phyloP scores from a whole-genome alignment of 192 early-diverging fungal species.

The Backusella luteola region DNA sequence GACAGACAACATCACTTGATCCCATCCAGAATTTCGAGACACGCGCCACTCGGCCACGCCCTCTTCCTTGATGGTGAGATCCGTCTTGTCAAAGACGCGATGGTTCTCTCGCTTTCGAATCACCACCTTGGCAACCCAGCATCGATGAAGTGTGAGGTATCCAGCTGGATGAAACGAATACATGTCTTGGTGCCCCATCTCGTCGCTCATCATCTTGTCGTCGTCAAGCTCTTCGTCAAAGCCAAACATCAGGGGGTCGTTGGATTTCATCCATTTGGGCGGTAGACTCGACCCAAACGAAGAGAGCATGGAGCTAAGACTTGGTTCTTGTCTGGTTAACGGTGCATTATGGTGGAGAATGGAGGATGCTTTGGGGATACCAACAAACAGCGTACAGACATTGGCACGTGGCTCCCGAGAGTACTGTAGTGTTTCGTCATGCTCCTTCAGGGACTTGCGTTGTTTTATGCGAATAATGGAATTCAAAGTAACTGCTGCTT shows the following conservation, averaged over 20 bases:
- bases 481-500: background rate
- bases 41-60: constrained; percentile 59
- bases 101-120: constrained; percentile 42
- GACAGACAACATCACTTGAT: constrained; percentile 14
- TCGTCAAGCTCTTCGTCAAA: constrained; percentile 30
- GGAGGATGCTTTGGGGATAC: constrained; percentile 9
- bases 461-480: constrained; percentile 40
- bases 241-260: constrained; percentile 31
- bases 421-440: background rate
- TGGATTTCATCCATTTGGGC: constrained; percentile 16
- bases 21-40: constrained; percentile 43
- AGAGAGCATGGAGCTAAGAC: constrained; percentile 21
- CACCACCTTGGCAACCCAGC: constrained; percentile 44
- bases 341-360: background rate
- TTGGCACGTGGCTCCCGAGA: constrained; percentile 17
- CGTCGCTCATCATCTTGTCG: constrained; percentile 39
- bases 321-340: background rate
- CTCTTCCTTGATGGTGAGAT: constrained; percentile 46
- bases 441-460: constrained; percentile 10
- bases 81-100: constrained; percentile 44
- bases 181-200: constrained; percentile 45
- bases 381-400: constrained; percentile 22
- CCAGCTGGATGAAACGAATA: constrained; percentile 55
- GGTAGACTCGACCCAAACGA: constrained; percentile 15
- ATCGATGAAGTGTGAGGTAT: constrained; percentile 53